Base-by-base conservation (phyloP, 768 basidiomycete genomes). In the Phylloporus sp. region DNA sequence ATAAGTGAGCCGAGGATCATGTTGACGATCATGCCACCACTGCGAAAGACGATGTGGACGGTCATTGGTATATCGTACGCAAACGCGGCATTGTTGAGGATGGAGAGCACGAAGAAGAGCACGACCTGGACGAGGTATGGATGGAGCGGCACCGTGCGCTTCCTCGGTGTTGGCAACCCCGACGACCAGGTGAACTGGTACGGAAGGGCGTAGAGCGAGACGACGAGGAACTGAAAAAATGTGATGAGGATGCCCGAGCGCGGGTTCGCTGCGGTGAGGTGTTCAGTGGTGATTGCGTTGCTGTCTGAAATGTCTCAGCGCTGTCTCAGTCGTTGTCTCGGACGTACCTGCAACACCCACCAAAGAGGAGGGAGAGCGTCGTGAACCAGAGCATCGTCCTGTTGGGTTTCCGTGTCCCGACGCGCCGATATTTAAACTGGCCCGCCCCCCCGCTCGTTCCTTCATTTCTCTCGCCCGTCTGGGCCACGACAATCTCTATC, bases 41-140 rank as follows among this genome's bases (percentile, higher is more conserved):
- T 91, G 36, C 94, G 79, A 64, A 95, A 95, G 54, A 97, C 88
- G 66, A 97, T 95, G 70, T 97, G 94, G 2, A 97, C 86, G 0
- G 89, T 72, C 82, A 97, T 92, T 20, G 95, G 93, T 53, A 97
- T 86, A 35, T 78, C 70, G 65, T 86, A 93, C 6, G 79, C 87
- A 63, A 97, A 95, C 1, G 91, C 93, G n/a, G 80, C 81, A 71
- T 95, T 97, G 68, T 97, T 97, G 58, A 97, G 73, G 54, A 88
- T 64, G 6, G 90, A 93, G 46, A 92, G 76, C 5, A 77, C 67
- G 53, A 88, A 86, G 70, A 95, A 95, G 31, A 97, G 74, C 1
- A 76, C 75, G 42, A 95, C 93, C 69, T 97, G 93, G 2, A 84
- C 69, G 24, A 88, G 60, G 73, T 95, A 95, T 12, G 84, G 75